Conservation (phyloP, 768 basidiomycete genomes). For the Rhodotorula sphaerocarpa region DNA sequence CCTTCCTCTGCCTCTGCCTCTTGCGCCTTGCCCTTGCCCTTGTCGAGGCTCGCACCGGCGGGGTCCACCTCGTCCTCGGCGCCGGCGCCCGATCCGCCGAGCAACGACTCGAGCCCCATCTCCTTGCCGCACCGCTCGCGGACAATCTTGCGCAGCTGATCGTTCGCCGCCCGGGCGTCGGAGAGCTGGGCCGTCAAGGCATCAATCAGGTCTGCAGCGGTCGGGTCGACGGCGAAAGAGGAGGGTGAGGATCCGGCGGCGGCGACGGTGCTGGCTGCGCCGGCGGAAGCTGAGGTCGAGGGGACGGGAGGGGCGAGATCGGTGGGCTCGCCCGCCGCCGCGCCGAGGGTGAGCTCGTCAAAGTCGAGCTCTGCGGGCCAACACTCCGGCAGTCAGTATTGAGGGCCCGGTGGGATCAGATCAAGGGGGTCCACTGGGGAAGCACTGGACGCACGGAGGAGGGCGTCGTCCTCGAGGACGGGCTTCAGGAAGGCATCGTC, state of each 20-base stretch:
- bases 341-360: slow-evolving; percentile 48
- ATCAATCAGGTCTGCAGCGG: slow-evolving; percentile 49
- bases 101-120: slow-evolving; percentile 14
- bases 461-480: slow-evolving; percentile 71
- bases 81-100: slow-evolving; percentile 1
- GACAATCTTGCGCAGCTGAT: slow-evolving; percentile 20
- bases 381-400: background rate
- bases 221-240: slow-evolving; percentile 31
- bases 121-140: slow-evolving; percentile 13
- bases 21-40: slow-evolving; percentile 16
- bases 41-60: background rate
- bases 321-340: slow-evolving; percentile 4
- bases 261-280: too few species aligned
- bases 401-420: too few species aligned
- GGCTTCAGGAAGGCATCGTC: slow-evolving; percentile 77
- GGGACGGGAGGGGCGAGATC: background rate
- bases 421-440: background rate
- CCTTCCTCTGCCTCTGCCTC: slow-evolving; percentile 43
- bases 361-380: slow-evolving; percentile 54
- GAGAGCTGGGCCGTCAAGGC: slow-evolving; percentile 31
- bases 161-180: slow-evolving; percentile 25
- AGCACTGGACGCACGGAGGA: slow-evolving; percentile 62
- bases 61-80: background rate
- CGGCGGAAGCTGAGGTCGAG: background rate
- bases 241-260: too few species aligned